Percentiles rank a stretch among this genome's conserved stretches.
Evolutionary conservation across 192 early-diverging fungal species (phyloP).

Genomic region (Obelidium mucronatum): DNA sequence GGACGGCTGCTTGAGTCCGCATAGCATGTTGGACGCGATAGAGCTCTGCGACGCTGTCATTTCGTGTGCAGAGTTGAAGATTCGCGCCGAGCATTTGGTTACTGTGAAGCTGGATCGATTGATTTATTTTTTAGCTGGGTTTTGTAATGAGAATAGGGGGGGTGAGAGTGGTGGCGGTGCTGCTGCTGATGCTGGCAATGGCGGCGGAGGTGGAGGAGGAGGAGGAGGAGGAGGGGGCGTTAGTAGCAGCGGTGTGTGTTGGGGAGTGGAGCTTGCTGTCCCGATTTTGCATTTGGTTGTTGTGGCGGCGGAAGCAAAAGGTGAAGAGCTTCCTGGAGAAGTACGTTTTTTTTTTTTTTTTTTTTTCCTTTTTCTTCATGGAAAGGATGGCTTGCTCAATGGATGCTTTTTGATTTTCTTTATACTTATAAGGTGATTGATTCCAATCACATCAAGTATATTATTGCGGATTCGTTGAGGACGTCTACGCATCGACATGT

Average conservation of each 20-base stretch:
- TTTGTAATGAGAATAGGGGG: not conserved
- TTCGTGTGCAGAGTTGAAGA: constrained; percentile 1
- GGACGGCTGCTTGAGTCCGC: not conserved
- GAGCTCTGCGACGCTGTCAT: constrained; percentile 21
- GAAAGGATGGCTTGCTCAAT: not conserved
- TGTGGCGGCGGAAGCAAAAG: constrained; percentile 4
- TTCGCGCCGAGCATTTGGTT: constrained; percentile 23
- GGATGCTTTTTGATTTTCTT: not conserved
- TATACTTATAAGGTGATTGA: constrained; percentile 18
- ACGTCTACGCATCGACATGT: constrained; percentile 20
- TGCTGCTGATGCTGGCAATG: not conserved
- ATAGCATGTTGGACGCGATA: constrained; percentile 11
- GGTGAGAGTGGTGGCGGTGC: not conserved
- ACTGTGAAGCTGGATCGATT: constrained; percentile 9
- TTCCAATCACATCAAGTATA: constrained; percentile 26
- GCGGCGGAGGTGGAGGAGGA: not conserved
- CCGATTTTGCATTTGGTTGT: constrained; percentile 24
- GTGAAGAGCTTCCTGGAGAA: constrained; percentile 8
- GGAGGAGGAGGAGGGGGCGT: too few relatives aligned
- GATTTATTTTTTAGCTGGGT: constrained; percentile 3
- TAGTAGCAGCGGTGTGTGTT: not conserved
- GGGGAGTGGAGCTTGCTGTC: constrained; percentile 20
- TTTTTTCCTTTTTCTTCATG: too few relatives aligned
- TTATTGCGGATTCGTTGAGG: constrained; percentile 10
- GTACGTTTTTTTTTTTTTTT: not conserved